Evolutionary conservation across 2,329 filamentous ascomycete genomes (phyloP), one percentile per base, ranked within the genome.

Genomic region (Bipolaris victoriae): DNA sequence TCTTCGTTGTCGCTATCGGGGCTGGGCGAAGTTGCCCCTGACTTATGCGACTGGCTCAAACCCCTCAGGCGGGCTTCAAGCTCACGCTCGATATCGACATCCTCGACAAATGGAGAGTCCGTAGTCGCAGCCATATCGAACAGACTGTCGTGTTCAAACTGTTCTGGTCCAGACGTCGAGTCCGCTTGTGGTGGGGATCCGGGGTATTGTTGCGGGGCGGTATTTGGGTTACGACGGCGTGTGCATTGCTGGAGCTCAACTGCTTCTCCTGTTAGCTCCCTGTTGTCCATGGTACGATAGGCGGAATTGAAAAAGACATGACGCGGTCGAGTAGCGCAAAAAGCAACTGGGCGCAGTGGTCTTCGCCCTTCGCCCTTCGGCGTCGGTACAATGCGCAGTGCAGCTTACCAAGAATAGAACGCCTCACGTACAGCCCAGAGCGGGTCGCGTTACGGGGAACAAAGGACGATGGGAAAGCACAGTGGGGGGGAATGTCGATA

Each of bases 61-160:
- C 35, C 51, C 9, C 55, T 64, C 20, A 47, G 45, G n/a, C 64
- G 63, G 49, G 57, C 54, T 20, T 54, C 64, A 3, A 71, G 40
- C 35, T 65, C 61, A 33, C 66, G 65, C 43, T 76, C 73, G 29
- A 70, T 51, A 7, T 74, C 70, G 41, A 66, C 60, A 7, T 75
- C 74, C 37, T 69, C 66, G 1, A 67, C 66, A 37, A 72, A 72
- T 1, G 62, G 61, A 13, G 66, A 66, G 33, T 76, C 73, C 41
- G 60, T 69, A 16, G 59, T 67, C 15, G 65, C 58, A 20, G 66
- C 56, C 69, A 72, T 73, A 1, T 43, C 52, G 52, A 16, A 22
- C 13, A 20, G 50, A 22, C 9, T 39, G n/a, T 48, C 9, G 16
- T 31, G 15, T 45, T 22, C 39, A 48, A 43, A 7, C 10, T n/a